Base-by-base conservation (phyloP, 805 yeast species). In the Diddensiella caesifluorescens region DNA sequence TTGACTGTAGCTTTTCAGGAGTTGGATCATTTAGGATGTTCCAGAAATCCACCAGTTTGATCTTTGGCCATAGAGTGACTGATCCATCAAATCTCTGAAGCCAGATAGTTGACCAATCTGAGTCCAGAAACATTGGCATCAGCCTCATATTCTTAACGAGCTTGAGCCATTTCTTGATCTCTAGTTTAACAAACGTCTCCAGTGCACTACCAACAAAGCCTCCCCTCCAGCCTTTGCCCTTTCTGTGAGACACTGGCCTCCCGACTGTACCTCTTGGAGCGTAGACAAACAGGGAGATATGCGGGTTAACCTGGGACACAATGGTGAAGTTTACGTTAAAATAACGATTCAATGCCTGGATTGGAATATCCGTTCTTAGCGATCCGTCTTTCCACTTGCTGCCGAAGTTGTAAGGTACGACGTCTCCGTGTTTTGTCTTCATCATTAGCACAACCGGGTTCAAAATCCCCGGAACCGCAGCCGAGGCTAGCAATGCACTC, bases 271-370 rank as follows among this genome's bases (percentile, higher is more conserved):
- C 94, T 51, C 80, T 73, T 19, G 90, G 87, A 5, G 87, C 83
- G 56, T 75, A 83, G 53, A 79, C 80, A 62, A 84, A 83, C 16
- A 84, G 65, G 35, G 83, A 73, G 23, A 83, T 80, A 58, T 83
- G 94, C 1, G 94, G 92, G 57, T 84, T 83, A 5, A 83, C 90
- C 63, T 83, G 94, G 15, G 87, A 79, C 15, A 84, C 92, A 30
- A 83, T 69, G 5, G 86, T 71, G 57, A 81, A 84, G 56, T 77
- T 83, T 26, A 80, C 87, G 52, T 84, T 83, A 60, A 79, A 83
- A 61, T 80, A 80, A 5, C 82, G 75, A 62, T 83, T 83, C 47
- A 83, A 66, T 0, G 86, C 79, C 41, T 78, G 82, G 7, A 83
- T 68, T 4, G 94, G 94, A 5, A 83, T 77, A 57, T 83, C 94